Evolutionary conservation across 164 flowering plant species (phyloP).

Genomic region (Protea cynaroides): DNA sequence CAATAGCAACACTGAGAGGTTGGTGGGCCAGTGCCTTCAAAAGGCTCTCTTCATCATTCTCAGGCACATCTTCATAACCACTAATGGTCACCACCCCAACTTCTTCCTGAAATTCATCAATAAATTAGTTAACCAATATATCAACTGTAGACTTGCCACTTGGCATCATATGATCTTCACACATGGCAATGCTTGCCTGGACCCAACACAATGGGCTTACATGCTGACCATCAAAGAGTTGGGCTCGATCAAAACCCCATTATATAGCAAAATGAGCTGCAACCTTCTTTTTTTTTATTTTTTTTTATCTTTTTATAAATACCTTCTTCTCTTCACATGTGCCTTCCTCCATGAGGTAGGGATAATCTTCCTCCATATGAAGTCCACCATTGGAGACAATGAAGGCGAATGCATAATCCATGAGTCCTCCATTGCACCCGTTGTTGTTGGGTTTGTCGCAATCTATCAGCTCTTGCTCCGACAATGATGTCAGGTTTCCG

Average conservation of each 20-base stretch:
- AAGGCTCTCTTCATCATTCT: slow-evolving; percentile 50
- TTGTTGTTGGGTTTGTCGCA: slow-evolving; percentile 60
- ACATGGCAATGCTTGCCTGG: too few relatives aligned
- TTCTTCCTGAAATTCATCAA: slow-evolving; percentile 23
- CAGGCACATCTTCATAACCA: slow-evolving; percentile 60
- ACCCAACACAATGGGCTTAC: too few relatives aligned
- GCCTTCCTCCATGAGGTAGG: slow-evolving; percentile 66
- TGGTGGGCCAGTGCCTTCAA: slow-evolving; percentile 86
- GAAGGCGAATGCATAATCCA: slow-evolving; percentile 71
- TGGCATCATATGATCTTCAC: too few relatives aligned
- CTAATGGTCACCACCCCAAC: slow-evolving; percentile 34
- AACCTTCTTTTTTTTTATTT: too few relatives aligned
- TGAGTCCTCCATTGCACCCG: slow-evolving; percentile 80
- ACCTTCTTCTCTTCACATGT: slow-evolving; percentile 55
- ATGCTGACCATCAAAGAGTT: too few relatives aligned
- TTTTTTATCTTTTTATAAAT: too few relatives aligned
- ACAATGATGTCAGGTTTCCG: slow-evolving; percentile 59
- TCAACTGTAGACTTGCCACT: too few relatives aligned
- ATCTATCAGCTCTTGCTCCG: slow-evolving; percentile 84
- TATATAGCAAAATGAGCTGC: too few relatives aligned
- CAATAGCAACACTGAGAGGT: slow-evolving; percentile 88
- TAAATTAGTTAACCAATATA: background rate
- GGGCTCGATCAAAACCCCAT: too few relatives aligned
- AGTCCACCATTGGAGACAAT: slow-evolving; percentile 53
- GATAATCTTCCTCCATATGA: slow-evolving; percentile 64